Conservation (phyloP, 306 rosid genomes). For the Sphenostylis stenocarpa region DNA sequence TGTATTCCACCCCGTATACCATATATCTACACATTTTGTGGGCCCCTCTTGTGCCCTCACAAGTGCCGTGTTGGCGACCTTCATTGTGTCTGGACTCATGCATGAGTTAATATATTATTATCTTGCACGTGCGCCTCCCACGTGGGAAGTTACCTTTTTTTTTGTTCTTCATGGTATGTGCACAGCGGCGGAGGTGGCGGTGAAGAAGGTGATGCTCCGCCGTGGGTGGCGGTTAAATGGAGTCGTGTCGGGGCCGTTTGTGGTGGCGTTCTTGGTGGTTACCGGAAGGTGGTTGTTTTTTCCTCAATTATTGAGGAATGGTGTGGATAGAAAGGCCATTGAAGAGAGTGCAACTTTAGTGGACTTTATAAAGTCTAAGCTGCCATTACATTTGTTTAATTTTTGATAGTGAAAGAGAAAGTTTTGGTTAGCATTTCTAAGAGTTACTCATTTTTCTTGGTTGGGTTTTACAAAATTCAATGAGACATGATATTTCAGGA, state of each 20-base stretch:
- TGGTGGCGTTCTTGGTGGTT: constrained; percentile 44
- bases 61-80: constrained; percentile 36
- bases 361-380: constrained; percentile 25
- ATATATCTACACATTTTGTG: not conserved
- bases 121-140: constrained; percentile 57
- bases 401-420: not conserved
- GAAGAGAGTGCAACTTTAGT: constrained; percentile 41
- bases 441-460: no score
- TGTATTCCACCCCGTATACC: constrained; percentile 40
- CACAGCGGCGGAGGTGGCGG: constrained; percentile 50
- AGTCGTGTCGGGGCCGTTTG: constrained; percentile 37
- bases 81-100: constrained; percentile 58
- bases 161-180: constrained; percentile 62
- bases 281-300: constrained; percentile 62
- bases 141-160: constrained; percentile 85
- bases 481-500: no score
- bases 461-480: no score
- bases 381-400: not conserved
- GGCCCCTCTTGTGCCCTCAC: constrained; percentile 29
- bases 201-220: constrained; percentile 34
- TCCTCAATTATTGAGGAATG: constrained; percentile 59
- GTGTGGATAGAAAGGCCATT: constrained; percentile 40
- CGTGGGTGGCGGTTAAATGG: constrained; percentile 46
- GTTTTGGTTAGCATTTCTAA: no score
- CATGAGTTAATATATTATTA: constrained; percentile 70